A percentile compares a stretch with the other conserved stretches of the same genome.
Evolutionary conservation across 2,329 filamentous ascomycete genomes (phyloP).

Genomic region (Pseudogymnoascus sp.): DNA sequence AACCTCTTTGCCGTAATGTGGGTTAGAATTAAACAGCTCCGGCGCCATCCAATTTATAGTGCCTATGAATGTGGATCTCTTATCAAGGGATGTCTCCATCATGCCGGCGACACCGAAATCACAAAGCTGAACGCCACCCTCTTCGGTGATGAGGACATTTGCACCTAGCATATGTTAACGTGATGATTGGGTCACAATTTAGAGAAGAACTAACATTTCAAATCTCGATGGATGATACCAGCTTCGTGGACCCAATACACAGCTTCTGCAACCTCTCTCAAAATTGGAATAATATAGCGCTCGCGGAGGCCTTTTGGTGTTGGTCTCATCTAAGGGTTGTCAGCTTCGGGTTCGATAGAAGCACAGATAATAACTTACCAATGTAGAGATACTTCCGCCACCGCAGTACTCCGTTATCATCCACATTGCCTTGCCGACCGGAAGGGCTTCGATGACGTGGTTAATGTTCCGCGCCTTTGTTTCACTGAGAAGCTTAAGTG

Average conservation of each 20-base stretch:
- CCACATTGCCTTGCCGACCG: conserved; percentile 75
- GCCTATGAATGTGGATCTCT: conserved; percentile 72
- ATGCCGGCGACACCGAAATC: conserved; percentile 79
- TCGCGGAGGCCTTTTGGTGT: conserved; percentile 60
- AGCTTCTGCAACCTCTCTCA: conserved; percentile 59
- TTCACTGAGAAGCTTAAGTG: conserved; percentile 65
- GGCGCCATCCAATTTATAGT: conserved; percentile 85
- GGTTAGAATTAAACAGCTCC: conserved; percentile 60
- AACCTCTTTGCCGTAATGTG: conserved; percentile 62
- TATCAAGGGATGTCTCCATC: conserved; percentile 67
- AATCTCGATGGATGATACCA: conserved; percentile 63
- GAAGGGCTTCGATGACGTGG: conserved; percentile 69
- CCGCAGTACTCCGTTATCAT: conserved; percentile 83
- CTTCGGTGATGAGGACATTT: conserved; percentile 72
- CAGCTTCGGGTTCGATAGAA: conserved; percentile 29
- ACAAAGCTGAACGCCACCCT: conserved; percentile 70
- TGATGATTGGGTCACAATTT: conserved; percentile 1
- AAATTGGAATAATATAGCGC: conserved; percentile 61
- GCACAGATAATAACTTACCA: conserved; percentile 42
- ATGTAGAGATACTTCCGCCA: conserved; percentile 71
- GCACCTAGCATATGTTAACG: conserved; percentile 38
- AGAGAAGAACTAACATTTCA: conserved; percentile 47
- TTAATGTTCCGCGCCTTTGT: conserved; percentile 74
- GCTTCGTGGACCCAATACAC: conserved; percentile 61
- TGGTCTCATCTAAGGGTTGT: conserved; percentile 47